Evolutionary conservation across 805 yeast species (phyloP).

Genomic region (Wickerhamomyces strasburgensis): DNA sequence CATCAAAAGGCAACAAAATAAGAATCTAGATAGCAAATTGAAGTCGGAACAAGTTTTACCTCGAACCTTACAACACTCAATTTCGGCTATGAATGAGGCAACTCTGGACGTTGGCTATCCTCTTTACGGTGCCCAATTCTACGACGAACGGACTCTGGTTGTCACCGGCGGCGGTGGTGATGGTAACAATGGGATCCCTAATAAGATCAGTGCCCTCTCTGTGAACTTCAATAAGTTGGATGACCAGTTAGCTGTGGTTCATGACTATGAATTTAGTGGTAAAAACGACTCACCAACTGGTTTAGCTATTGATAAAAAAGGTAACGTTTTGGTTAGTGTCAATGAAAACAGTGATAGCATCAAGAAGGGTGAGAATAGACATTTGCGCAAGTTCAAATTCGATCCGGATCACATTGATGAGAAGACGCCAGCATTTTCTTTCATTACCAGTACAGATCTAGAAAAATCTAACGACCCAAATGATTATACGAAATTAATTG

Average conservation of each 20-base stretch:
- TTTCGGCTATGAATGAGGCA: too few relatives aligned
- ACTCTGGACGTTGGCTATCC: conserved; percentile 48
- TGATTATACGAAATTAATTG: conserved; percentile 57
- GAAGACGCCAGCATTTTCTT: conserved; percentile 50
- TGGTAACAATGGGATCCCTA: conserved; percentile 83
- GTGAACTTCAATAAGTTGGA: conserved; percentile 46
- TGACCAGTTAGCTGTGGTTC: conserved; percentile 45
- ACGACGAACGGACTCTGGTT: conserved; percentile 52
- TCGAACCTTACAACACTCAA: too few relatives aligned
- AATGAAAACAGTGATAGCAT: conserved; percentile 62
- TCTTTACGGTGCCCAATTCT: conserved; percentile 70
- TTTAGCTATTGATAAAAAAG: conserved; percentile 46
- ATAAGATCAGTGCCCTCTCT: conserved; percentile 65
- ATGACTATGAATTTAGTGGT: conserved; percentile 56
- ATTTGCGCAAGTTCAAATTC: conserved; percentile 55
- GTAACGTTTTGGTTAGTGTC: conserved; percentile 61
- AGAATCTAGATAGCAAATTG: too few relatives aligned
- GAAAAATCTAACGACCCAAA: conserved; percentile 41
- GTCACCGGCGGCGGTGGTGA: conserved; percentile 96
- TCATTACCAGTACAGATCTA: conserved; percentile 58
- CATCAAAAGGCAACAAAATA: too few relatives aligned
- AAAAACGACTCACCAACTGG: conserved; percentile 89
- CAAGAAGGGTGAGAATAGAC: conserved; percentile 59
- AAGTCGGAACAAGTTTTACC: too few relatives aligned
- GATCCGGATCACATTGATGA: conserved; percentile 8